Evolutionary conservation across 495 filamentous ascomycete species (phyloP).

Genomic region (Trichoderma asperelloides): DNA sequence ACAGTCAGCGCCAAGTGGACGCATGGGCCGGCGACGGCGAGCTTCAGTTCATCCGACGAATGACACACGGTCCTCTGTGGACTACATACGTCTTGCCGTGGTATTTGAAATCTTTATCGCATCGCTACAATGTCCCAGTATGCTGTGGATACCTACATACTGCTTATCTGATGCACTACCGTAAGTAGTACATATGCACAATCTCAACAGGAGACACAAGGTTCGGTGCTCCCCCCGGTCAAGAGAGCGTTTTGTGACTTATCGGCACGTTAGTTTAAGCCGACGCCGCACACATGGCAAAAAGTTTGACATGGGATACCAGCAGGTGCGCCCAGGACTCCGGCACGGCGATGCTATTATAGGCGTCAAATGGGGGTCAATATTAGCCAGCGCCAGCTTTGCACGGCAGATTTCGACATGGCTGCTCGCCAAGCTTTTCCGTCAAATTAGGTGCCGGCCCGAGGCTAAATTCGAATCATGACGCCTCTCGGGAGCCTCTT

Average conservation of each 20-base stretch:
- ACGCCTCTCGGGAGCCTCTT: not conserved
- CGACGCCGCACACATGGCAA: not conserved
- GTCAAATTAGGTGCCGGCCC: not conserved
- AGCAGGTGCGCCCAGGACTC: not conserved
- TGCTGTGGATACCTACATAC: no score
- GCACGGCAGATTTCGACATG: no score
- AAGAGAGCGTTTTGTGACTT: not conserved
- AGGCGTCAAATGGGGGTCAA: no score
- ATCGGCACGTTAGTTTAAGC: not conserved
- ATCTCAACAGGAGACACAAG: no score
- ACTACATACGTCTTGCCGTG: not conserved
- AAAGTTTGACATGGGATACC: not conserved
- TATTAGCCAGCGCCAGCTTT: no score
- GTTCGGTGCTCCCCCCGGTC: no score
- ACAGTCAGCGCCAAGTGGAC: not conserved
- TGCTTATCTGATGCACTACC: no score
- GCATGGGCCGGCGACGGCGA: not conserved
- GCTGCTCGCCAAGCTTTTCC: no score
- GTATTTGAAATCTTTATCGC: not conserved
- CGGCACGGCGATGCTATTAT: not conserved
- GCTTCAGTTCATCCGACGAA: constrained; percentile 5
- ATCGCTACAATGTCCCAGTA: no score
- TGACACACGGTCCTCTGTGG: not conserved
- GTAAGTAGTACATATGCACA: no score
- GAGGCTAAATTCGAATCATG: not conserved